Conservation (phyloP, 2,329 filamentous ascomycete genomes). For the Acephala macrosclerotiorum region DNA sequence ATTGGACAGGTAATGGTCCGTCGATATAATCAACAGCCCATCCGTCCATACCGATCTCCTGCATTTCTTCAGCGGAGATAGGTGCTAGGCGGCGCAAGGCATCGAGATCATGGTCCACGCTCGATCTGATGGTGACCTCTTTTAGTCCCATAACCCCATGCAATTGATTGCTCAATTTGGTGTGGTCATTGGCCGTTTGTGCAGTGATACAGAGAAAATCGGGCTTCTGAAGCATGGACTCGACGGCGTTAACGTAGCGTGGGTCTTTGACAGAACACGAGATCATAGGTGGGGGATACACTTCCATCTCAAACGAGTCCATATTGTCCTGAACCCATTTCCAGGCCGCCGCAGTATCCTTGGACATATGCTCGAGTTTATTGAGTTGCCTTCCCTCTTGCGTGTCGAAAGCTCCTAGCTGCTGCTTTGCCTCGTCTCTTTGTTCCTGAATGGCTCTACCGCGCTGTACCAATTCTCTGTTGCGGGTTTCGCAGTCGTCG, state of each 20-base stretch:
- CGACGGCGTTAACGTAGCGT: slow-evolving; percentile 63
- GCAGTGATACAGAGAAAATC: slow-evolving; percentile 73
- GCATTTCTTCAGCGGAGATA: slow-evolving; percentile 63
- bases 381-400: slow-evolving; percentile 76
- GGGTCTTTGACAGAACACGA: slow-evolving; percentile 69
- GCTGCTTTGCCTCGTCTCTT: slow-evolving; percentile 50
- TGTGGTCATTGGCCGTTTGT: slow-evolving; percentile 79
- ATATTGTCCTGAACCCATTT: slow-evolving; percentile 81
- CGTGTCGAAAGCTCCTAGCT: slow-evolving; percentile 71
- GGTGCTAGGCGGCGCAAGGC: no score
- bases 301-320: slow-evolving; percentile 62
- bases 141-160: slow-evolving; percentile 69
- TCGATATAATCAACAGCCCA: slow-evolving; percentile 81
- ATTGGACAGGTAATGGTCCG: slow-evolving; percentile 83
- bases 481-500: slow-evolving; percentile 42
- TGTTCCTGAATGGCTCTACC: slow-evolving; percentile 48
- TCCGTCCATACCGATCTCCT: slow-evolving; percentile 72
- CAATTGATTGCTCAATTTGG: slow-evolving; percentile 71
- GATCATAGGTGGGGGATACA: slow-evolving; percentile 72
- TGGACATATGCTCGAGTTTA: slow-evolving; percentile 66
- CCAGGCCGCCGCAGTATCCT: slow-evolving; percentile 75
- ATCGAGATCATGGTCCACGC: no score
- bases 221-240: slow-evolving; percentile 59
- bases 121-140: slow-evolving; percentile 73
- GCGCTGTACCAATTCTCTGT: slow-evolving; percentile 45